A percentile compares a stretch with the other conserved stretches of the same genome.
These are phyloP conservation scores for Ustilago cynodontis DNA, from an alignment of 1,284 basidiomycete species.

Conservation along the genomic window DNA sequence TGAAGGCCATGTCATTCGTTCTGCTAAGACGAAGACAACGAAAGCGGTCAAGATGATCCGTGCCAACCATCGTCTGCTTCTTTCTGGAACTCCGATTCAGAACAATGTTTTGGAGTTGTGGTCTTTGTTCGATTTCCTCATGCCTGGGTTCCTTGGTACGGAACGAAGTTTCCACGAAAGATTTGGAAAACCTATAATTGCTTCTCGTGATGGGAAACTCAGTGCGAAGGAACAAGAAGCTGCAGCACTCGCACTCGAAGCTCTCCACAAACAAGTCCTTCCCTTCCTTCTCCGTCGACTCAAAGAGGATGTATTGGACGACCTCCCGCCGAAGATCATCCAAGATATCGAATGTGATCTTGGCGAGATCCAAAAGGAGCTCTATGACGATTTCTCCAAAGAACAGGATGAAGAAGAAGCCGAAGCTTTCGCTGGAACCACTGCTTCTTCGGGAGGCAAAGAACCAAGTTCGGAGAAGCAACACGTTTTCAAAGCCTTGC, in stretches of 20 bases:
- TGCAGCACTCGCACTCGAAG: slow-evolving; percentile 83
- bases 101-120: slow-evolving; percentile 98
- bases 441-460: slow-evolving; percentile 73
- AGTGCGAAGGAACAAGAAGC: slow-evolving; percentile 90
- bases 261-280: slow-evolving; percentile 97
- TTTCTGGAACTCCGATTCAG: slow-evolving; percentile 98
- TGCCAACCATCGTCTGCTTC: slow-evolving; percentile 90
- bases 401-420: slow-evolving; percentile 77
- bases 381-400: slow-evolving; percentile 81
- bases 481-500: slow-evolving; percentile 75
- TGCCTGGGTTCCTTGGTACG: slow-evolving; percentile 97
- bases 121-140: slow-evolving; percentile 98
- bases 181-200: slow-evolving; percentile 94
- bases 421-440: slow-evolving; percentile 46
- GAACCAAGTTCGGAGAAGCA: slow-evolving; percentile 72
- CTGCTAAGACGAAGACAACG: slow-evolving; percentile 96
- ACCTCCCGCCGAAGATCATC: slow-evolving; percentile 98
- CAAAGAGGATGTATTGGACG: slow-evolving; percentile 96
- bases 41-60: slow-evolving; percentile 92
- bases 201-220: slow-evolving; percentile 91
- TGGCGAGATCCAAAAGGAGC: slow-evolving; percentile 75
- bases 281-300: slow-evolving; percentile 95
- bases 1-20: slow-evolving; percentile 99
- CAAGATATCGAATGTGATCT: slow-evolving; percentile 99
- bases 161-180: slow-evolving; percentile 95